Conservation (phyloP, 192 early-diverging fungal species). For the Coemansia sp. region DNA sequence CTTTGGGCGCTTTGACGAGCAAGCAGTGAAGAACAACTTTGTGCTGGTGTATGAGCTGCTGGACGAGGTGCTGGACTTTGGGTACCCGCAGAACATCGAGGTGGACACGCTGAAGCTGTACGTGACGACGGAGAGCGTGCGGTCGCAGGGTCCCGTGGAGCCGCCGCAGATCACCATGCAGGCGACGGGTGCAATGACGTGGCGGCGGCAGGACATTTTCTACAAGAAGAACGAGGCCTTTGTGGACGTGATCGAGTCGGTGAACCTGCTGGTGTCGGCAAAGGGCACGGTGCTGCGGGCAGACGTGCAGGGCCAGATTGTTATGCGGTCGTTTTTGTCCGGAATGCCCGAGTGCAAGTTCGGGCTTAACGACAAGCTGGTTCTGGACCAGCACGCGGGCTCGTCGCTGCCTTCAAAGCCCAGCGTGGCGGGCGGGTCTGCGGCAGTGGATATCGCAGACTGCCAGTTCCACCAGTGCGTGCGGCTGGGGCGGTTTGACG, state of each 20-base stretch:
- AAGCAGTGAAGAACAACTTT: constrained; percentile 84
- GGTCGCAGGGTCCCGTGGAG: constrained; percentile 58
- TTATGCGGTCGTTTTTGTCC: constrained; percentile 93
- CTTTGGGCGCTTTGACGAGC: constrained; percentile 81
- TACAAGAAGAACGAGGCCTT: constrained; percentile 99
- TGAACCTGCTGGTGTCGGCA: constrained; percentile 87
- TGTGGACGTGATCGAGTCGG: constrained; percentile 97
- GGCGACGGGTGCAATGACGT: constrained; percentile 91
- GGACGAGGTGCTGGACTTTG: constrained; percentile 86
- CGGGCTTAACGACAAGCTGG: constrained; percentile 91
- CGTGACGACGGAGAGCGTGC: constrained; percentile 82
- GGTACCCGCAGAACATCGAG: constrained; percentile 85
- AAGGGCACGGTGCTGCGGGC: constrained; percentile 84
- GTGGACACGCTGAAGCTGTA: constrained; percentile 80
- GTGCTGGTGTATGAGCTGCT: constrained; percentile 82
- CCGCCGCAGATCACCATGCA: constrained; percentile 86
- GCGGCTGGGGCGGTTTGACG: constrained; percentile 86
- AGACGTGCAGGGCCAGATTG: constrained; percentile 85
- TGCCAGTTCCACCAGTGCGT: constrained; percentile 99
- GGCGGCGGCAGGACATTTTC: constrained; percentile 89
- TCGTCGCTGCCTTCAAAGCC: constrained; percentile 1
- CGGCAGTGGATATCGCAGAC: constrained; percentile 90
- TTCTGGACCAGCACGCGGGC: constrained; percentile 70
- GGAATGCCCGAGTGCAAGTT: constrained; percentile 98
- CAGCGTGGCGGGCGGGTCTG: constrained; percentile 31